Percentiles rank a stretch among this genome's conserved stretches.
phyloP scores from a whole-genome alignment of 495 filamentous ascomycete genomes.

The Alectoria sarmentosa region DNA sequence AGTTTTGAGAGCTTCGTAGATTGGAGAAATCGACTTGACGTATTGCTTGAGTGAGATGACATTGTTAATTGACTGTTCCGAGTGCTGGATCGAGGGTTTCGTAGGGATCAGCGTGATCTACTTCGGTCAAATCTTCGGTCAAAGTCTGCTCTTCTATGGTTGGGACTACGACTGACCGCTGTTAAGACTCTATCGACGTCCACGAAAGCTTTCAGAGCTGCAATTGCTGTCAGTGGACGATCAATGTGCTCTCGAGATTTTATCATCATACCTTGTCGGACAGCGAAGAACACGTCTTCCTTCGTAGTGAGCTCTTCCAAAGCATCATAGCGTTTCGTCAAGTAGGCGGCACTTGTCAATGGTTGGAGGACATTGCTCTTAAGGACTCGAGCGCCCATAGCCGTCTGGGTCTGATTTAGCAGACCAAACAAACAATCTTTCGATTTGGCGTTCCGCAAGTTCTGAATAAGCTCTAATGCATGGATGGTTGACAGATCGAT shows the following conservation, averaged over 20 bases:
- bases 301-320: constrained; percentile 76
- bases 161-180: constrained; percentile 38
- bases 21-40: constrained; percentile 54
- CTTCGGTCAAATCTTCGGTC: constrained; percentile 27
- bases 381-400: constrained; percentile 78
- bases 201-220: constrained; percentile 64
- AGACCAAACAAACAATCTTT: constrained; percentile 76
- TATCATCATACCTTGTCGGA: constrained; percentile 49
- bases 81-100: constrained; percentile 55
- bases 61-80: constrained; percentile 77
- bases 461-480: constrained; percentile 85
- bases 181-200: constrained; percentile 65
- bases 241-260: background rate
- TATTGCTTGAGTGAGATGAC: constrained; percentile 83
- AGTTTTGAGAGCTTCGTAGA: constrained; percentile 61
- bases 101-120: constrained; percentile 63
- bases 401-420: constrained; percentile 76
- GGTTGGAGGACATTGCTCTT: constrained; percentile 83
- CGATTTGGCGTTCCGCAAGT: constrained; percentile 65
- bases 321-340: constrained; percentile 68
- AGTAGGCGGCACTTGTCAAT: constrained; percentile 59
- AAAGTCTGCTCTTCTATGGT: constrained; percentile 16
- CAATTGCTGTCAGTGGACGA: constrained; percentile 15
- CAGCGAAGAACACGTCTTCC: constrained; percentile 79
- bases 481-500: constrained; percentile 82